Base-by-base conservation (phyloP, 2,329 filamentous ascomycete genomes). In the Aspergillus oerlinghausenensis region DNA sequence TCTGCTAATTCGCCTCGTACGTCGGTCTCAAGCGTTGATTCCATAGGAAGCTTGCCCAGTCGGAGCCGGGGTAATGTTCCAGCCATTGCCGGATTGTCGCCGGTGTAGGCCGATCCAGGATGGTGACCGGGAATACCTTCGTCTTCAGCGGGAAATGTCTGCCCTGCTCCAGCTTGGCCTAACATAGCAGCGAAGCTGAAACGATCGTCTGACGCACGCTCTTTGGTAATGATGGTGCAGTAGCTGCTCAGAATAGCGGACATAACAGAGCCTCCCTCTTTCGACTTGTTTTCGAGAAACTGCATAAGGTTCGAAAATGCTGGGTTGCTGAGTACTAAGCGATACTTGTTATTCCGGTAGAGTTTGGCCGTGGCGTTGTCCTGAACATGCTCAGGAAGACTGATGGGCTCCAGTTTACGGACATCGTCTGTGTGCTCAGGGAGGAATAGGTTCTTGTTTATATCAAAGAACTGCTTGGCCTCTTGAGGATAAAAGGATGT, bases 311-410 rank as follows among this genome's bases (percentile, higher is more conserved):
- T 89, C 56, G 86, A 87, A 56, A 89, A 92, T 0, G 92, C 87
- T 64, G 92, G 88, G 56, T 88, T 87, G 66, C 92, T 97, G n/a
- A 99, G 78, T 0, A 91, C 91, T 38, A 99, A 82, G 11, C 91
- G 85, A 71, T 97, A 99, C 72, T 91, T 94, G 79, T 92, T 93
- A 55, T 86, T 84, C 43, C 85, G 84, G 73, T 97, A 99, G 3
- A 94, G 79, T 70, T 88, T 90, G 6, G 89, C 88, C n/a, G 88
- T 83, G 1, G 83, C 73, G 68, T 94, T 95, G 57, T 90, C 87
- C 42, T 85, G 79, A 8, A 94, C 79, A 68, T 99, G 94, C 57
- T 89, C 84, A 0, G 91, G 86, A 0, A 94, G 77, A 6, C 84
- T 88, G 59, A 97, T 82, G 6, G 85, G 84, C 40, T 86, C 81